Base-by-base conservation (phyloP, 345 rosid genomes). In the Pistacia vera region DNA sequence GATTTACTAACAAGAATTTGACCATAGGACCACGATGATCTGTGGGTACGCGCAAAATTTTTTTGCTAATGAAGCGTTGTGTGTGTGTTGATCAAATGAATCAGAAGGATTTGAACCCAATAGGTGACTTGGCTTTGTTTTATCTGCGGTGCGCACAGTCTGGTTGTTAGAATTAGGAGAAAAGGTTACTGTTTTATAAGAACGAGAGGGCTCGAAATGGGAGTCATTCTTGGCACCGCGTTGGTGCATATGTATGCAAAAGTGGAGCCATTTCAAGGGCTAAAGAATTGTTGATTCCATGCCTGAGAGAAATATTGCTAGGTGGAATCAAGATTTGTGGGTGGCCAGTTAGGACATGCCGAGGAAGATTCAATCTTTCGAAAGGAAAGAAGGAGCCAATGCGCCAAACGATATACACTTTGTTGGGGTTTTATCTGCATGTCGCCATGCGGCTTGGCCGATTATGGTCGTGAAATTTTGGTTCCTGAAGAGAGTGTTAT, bases 211-310 rank as follows among this genome's bases (percentile, higher is more conserved):
- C 14, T 76, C 44, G 71, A 72, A 60, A 68, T 76, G 41, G 80
- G 80, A 22, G 80, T 67, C 74, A 72, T 80, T 71, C 49, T 80
- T 51, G 74, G 80, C 63, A 80, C 77, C 2, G 83, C 80, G 8
- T 67, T 80, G 69, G 80, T 80, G 69, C 80, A 76, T 30, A 76
- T 80, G 83, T 80, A 76, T n/a, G 61, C 80, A 80, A 54, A 16
- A 80, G 71, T 68, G 83, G 83, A 54, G 61, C 38, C 25, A 61
- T 80, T 12, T 54, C 4, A 11, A 44, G 17, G 73, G 83, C 83
- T 17, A 76, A 28, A 60, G 16, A 33, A n/a, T 13, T 80, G 74
- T 80, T 30, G 73, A 67, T 58, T 64, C 52, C 49, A 80, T 80
- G 77, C 56, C 72, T 1, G 73, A 76, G 35, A 76, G 64, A 60